These are phyloP conservation scores for Moesziomyces sp. DNA, from an alignment of 1,284 basidiomycete species.

Conservation along the genomic window DNA sequence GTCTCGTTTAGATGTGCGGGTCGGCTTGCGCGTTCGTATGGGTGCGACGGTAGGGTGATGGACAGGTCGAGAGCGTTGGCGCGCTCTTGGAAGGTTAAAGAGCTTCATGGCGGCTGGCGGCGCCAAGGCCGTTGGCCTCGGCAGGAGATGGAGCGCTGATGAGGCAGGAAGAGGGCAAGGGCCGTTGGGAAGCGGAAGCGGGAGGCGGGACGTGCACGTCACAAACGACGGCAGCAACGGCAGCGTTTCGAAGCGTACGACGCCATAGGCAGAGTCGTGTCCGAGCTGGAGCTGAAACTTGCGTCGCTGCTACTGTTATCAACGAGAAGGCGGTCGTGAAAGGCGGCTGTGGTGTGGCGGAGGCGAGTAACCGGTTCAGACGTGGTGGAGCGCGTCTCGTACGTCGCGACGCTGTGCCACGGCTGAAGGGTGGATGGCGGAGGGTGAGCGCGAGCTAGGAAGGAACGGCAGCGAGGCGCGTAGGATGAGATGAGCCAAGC, in stretches of 20 bases:
- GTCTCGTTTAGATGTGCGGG: not conserved
- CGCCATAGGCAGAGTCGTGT: slow-evolving; percentile 9
- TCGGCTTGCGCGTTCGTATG: not conserved
- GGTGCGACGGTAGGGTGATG: not conserved
- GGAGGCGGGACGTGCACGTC: slow-evolving; percentile 7
- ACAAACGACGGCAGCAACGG: slow-evolving; percentile 1
- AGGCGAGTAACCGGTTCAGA: too few relatives aligned
- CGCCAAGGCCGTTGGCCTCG: slow-evolving; percentile 21
- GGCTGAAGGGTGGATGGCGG: not conserved
- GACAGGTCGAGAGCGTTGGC: slow-evolving; percentile 23
- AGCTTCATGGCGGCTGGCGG: slow-evolving; percentile 26
- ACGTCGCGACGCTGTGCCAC: not conserved
- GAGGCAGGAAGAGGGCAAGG: not conserved
- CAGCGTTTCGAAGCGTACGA: not conserved
- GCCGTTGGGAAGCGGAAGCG: not conserved
- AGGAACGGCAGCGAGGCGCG: not conserved
- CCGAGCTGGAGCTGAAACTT: not conserved
- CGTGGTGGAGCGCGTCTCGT: not conserved
- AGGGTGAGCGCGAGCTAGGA: not conserved
- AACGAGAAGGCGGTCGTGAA: too few relatives aligned
- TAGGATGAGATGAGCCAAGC: not conserved
- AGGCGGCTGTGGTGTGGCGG: too few relatives aligned
- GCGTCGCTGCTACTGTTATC: not conserved
- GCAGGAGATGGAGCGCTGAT: not conserved
- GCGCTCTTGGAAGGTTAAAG: slow-evolving; percentile 20